Percentiles rank a stretch among this genome's conserved stretches.
Evolutionary conservation across 306 rosid species (phyloP).

Genomic region (Datisca glomerata): DNA sequence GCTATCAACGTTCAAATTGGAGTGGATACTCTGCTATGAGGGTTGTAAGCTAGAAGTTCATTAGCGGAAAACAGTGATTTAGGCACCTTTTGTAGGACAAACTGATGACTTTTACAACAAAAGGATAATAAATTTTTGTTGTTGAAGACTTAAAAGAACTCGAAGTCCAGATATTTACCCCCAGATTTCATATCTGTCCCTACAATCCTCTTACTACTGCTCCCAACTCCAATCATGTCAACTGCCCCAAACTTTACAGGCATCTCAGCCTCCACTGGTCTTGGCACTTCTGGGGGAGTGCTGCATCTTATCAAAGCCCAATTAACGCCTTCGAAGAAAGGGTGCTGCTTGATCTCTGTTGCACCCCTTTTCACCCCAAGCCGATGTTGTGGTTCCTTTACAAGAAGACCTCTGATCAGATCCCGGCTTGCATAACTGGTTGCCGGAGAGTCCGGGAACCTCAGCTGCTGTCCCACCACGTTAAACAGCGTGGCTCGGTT

Average conservation of each 20-base stretch:
- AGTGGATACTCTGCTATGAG: background rate
- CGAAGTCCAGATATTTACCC: conserved; percentile 89
- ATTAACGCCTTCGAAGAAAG: conserved; percentile 87
- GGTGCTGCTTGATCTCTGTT: conserved; percentile 85
- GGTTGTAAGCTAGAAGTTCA: background rate
- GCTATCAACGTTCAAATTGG: background rate
- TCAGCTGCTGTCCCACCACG: conserved; percentile 88
- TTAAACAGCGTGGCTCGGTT: conserved; percentile 90
- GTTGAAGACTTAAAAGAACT: conserved; percentile 69
- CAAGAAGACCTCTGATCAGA: conserved; percentile 67
- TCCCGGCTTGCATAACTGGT: conserved; percentile 77
- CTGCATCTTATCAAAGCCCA: conserved; percentile 93
- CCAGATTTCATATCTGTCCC: conserved; percentile 64
- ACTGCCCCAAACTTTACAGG: conserved; percentile 50
- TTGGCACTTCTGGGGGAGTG: conserved; percentile 90
- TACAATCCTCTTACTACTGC: conserved; percentile 61
- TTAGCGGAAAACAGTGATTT: background rate
- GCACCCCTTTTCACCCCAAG: conserved; percentile 93
- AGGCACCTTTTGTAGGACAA: background rate
- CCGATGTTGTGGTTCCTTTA: conserved; percentile 85
- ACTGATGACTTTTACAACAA: conserved; percentile 17
- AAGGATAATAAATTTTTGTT: conserved; percentile 17
- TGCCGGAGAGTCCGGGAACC: conserved; percentile 67
- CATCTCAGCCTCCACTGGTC: conserved; percentile 53
- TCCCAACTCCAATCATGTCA: conserved; percentile 38